Evolutionary conservation across 169 alveolate genomes (phyloP).

Genomic region (Plasmodium relictum): DNA sequence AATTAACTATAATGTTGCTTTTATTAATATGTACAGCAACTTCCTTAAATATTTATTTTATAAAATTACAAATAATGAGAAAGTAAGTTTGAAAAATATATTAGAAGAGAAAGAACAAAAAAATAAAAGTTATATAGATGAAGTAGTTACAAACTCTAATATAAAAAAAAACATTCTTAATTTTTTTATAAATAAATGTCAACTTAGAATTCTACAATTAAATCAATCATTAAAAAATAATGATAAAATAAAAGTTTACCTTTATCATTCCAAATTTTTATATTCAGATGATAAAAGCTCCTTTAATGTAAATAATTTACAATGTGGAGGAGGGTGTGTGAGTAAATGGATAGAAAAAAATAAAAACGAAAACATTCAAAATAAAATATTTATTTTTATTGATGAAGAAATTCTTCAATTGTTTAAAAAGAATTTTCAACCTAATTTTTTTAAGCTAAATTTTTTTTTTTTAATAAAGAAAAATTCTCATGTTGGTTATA

Average conservation of each 20-base stretch:
- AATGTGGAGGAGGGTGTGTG: not conserved
- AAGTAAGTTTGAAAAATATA: not conserved
- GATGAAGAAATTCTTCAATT: constrained; percentile 29
- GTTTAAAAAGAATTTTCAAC: constrained; percentile 12
- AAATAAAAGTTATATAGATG: not conserved
- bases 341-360: constrained; percentile 11
- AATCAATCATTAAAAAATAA: constrained; percentile 2
- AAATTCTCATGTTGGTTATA: not conserved
- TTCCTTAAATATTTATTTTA: constrained; percentile 16
- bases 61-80: not conserved
- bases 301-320: not conserved
- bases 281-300: not conserved
- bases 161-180: constrained; percentile 11
- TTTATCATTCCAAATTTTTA: constrained; percentile 17
- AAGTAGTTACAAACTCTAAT: constrained; percentile 9
- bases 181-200: constrained; percentile 12
- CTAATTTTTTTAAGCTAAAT: constrained; percentile 35
- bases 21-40: constrained; percentile 20
- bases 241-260: constrained; percentile 7
- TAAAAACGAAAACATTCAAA: constrained; percentile 20
- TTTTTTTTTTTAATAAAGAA: constrained; percentile 39
- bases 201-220: constrained; percentile 10
- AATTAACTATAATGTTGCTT: constrained; percentile 10
- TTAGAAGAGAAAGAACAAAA: not conserved
- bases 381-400: constrained; percentile 45